phyloP scores from a whole-genome alignment of 1,284 basidiomycete genomes.

The Neotropicomus parvogracilis region DNA sequence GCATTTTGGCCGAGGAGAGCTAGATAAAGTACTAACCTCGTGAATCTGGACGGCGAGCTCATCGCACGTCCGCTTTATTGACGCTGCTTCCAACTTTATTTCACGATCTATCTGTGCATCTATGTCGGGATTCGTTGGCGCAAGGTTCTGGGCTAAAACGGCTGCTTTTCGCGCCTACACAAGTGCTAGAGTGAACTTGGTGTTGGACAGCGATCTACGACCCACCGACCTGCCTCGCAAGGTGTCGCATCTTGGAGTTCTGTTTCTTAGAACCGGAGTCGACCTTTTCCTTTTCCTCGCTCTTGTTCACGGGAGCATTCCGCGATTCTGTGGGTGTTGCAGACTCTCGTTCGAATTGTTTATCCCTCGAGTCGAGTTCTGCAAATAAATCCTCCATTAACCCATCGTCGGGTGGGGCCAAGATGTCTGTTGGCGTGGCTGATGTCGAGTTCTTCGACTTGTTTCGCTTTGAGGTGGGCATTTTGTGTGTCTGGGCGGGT shows the following conservation, averaged over 20 bases:
- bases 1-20: slow-evolving; percentile 2
- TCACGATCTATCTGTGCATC: slow-evolving; percentile 69
- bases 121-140: slow-evolving; percentile 57
- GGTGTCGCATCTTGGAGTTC: slow-evolving; percentile 69
- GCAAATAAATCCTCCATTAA: slow-evolving; percentile 70
- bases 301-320: slow-evolving; percentile 43
- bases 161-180: slow-evolving; percentile 74
- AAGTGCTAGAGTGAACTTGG: slow-evolving; percentile 1
- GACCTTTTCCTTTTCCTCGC: slow-evolving; percentile 37
- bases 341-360: slow-evolving; percentile 47
- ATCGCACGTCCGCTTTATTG: slow-evolving; percentile 66
- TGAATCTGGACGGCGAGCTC: slow-evolving; percentile 65
- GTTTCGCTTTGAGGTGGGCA: slow-evolving; percentile 45
- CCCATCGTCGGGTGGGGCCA: slow-evolving; percentile 43
- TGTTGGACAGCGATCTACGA: background rate
- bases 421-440: slow-evolving; percentile 20
- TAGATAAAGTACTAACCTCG: slow-evolving; percentile 51
- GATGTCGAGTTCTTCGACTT: slow-evolving; percentile 50
- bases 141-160: slow-evolving; percentile 56
- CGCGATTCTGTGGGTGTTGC: slow-evolving; percentile 40
- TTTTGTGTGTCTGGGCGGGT: slow-evolving; percentile 14
- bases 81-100: slow-evolving; percentile 68
- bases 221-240: slow-evolving; percentile 69
- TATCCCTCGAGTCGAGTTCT: slow-evolving; percentile 64
- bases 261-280: slow-evolving; percentile 47